phyloP scores from a whole-genome alignment of 1,284 basidiomycete genomes.

The Ustilago esculenta region DNA sequence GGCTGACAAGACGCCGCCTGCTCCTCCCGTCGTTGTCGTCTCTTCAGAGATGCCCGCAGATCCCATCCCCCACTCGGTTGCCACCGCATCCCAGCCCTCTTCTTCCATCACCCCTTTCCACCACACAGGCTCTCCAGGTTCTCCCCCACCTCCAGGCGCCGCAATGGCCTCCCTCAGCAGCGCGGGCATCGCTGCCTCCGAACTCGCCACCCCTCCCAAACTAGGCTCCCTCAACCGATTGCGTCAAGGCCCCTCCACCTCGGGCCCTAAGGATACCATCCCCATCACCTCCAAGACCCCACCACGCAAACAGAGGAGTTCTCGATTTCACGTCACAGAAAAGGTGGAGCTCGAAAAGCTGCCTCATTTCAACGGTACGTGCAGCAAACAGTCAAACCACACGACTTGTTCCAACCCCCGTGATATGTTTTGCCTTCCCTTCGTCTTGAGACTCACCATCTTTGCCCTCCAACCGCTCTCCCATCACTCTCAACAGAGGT shows the following conservation, averaged over 20 bases:
- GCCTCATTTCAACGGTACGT: constrained; percentile 88
- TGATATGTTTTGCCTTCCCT: too few species aligned
- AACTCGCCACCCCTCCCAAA: constrained; percentile 56
- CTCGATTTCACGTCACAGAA: constrained; percentile 91
- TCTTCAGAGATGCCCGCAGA: constrained; percentile 61
- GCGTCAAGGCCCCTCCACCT: constrained; percentile 43
- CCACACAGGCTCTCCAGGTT: constrained; percentile 49
- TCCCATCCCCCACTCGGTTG: constrained; percentile 55
- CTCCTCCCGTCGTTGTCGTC: constrained; percentile 61
- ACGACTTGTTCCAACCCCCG: too few species aligned
- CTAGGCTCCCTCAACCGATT: constrained; percentile 57
- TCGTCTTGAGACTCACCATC: neutral
- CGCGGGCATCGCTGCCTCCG: constrained; percentile 44
- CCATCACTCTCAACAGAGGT: constrained; percentile 76
- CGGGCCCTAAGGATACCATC: constrained; percentile 63
- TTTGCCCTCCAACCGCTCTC: too few species aligned
- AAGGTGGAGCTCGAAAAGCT: constrained; percentile 95
- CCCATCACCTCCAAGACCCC: constrained; percentile 63
- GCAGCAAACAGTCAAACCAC: too few species aligned
- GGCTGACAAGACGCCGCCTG: constrained; percentile 60
- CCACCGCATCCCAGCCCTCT: constrained; percentile 46
- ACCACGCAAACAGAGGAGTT: constrained; percentile 65
- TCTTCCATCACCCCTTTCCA: constrained; percentile 51
- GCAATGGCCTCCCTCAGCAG: constrained; percentile 48
- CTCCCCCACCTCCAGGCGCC: constrained; percentile 56